Evolutionary conservation across 2,329 filamentous ascomycete genomes (phyloP).

Genomic region (Aspergillus oerlinghausenensis): DNA sequence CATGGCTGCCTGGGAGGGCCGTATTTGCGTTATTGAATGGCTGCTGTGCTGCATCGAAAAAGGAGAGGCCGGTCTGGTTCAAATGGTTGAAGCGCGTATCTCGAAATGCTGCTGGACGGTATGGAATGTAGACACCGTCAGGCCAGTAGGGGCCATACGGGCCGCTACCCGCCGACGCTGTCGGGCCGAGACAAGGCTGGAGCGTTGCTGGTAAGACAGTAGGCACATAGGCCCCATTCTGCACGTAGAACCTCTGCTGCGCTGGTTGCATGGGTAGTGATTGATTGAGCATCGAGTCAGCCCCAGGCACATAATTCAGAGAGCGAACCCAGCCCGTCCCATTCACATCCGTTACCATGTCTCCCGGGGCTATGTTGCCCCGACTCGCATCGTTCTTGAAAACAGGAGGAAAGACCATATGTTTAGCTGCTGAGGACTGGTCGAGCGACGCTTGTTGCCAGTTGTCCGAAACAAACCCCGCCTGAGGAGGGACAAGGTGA

Average conservation of each 20-base stretch:
- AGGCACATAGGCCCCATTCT: conserved; percentile 50
- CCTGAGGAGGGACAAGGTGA: conserved; percentile 29
- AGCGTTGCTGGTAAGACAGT: conserved; percentile 57
- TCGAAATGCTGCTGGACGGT: conserved; percentile 54
- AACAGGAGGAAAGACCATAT: conserved; percentile 36
- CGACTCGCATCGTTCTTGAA: conserved; percentile 33
- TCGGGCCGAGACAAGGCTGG: conserved; percentile 55
- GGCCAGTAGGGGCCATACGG: conserved; percentile 61
- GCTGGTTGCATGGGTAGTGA: conserved; percentile 42
- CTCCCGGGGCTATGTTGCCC: conserved; percentile 22
- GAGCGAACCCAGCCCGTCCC: conserved; percentile 40
- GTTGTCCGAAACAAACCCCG: conserved; percentile 27
- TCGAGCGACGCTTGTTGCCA: conserved; percentile 30
- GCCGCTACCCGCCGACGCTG: conserved; percentile 53
- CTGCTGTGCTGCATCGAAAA: conserved; percentile 28
- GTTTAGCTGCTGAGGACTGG: conserved; percentile 25
- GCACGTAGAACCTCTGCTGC: conserved; percentile 39
- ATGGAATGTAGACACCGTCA: conserved; percentile 58
- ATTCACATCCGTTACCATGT: conserved; percentile 30
- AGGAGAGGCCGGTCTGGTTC: conserved; percentile 18
- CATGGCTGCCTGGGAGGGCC: conserved; percentile 21
- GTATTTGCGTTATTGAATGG: conserved; percentile 22
- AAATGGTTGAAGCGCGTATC: conserved; percentile 45
- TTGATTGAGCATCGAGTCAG: conserved; percentile 60
- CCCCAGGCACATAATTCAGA: conserved; percentile 46